Evolutionary conservation across 2,329 filamentous ascomycete genomes (phyloP), one percentile per base, ranked within the genome.

Genomic region (Monascus ruber): DNA sequence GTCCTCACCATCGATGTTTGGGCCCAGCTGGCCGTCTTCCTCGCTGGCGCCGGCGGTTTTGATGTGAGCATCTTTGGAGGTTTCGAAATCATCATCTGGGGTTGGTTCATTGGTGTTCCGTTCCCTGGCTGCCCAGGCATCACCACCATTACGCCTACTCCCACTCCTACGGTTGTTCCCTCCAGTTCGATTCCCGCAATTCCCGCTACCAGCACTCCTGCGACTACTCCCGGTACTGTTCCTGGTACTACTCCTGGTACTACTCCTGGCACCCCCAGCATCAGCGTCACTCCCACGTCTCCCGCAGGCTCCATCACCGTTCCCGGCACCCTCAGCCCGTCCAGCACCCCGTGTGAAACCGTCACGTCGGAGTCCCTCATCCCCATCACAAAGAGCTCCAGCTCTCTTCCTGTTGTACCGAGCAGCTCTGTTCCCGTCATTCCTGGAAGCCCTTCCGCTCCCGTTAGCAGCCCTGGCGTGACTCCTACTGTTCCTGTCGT

Each of bases 71-170:
- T 57, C 33, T 10, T 29, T 29, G 10, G 28, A 6, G 65, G 71
- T 47, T 71, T 73, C 56, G 65, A 72, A 49, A 61, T 72, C 45
- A 73, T 73, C 44, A 57, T 70, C 42, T 62, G 73, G 46, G 45
- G 54, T 41, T 60, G 56, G 56, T 49, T 60, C 40, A 58, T 52
- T 33, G 58, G 56, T 42, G 10, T 6, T 10, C 28, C 6, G 4
- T 44, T 47, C 31, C 36, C 40, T 26, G 38, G 42, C 25, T 11
- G 32, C 39, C 10, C 41, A 46, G 6, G 35, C 26, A 25, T 33
- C 11, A 38, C 36, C 11, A 44, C 46, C 33, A 42, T 33, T 34
- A 35, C 36, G 17, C 17, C 17, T 17, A 17, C 17, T 17, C 17
- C 17, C 17, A 17, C 17, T 17, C 17, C 17, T 17, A 17, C 17